Conservation (phyloP, 371 early-diverging fungal species). For the Rhizomucor miehei region DNA sequence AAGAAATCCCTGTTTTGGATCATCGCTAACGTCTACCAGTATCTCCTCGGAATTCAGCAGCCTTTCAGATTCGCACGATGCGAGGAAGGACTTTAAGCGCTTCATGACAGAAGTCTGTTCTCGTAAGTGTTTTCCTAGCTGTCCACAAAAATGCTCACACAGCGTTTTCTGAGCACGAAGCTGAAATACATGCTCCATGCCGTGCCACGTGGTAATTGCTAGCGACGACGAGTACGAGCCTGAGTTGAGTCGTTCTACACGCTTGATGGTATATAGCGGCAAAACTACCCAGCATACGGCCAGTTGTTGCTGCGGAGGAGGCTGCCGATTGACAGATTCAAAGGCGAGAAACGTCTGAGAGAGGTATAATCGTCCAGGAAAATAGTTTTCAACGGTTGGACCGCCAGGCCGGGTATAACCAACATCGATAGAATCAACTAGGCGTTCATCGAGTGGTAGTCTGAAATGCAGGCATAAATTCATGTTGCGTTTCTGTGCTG, state of each 20-base stretch:
- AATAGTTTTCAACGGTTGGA: slow-evolving; percentile 12
- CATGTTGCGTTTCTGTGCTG: slow-evolving; percentile 75
- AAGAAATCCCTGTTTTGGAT: slow-evolving; percentile 60
- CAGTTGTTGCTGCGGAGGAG: slow-evolving; percentile 40
- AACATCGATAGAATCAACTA: slow-evolving; percentile 55
- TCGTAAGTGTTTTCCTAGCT: slow-evolving; percentile 46
- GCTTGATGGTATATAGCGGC: slow-evolving; percentile 86
- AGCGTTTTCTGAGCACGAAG: slow-evolving; percentile 50
- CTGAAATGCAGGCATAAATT: slow-evolving; percentile 70
- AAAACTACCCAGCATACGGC: slow-evolving; percentile 68
- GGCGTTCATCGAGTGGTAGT: slow-evolving; percentile 62
- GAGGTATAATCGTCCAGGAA: slow-evolving; percentile 71
- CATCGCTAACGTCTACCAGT: slow-evolving; percentile 44
- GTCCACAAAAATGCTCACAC: slow-evolving; percentile 56
- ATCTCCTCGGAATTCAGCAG: slow-evolving; percentile 36
- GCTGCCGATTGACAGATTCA: slow-evolving; percentile 56
- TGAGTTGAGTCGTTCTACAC: slow-evolving; percentile 79
- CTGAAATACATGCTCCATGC: slow-evolving; percentile 56
- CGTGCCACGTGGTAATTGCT: slow-evolving; percentile 58
- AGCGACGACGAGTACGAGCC: slow-evolving; percentile 37
- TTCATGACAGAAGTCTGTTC: slow-evolving; percentile 70
- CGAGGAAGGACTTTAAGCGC: slow-evolving; percentile 73
- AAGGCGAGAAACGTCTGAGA: slow-evolving; percentile 84
- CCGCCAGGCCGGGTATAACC: slow-evolving; percentile 38
- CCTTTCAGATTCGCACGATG: slow-evolving; percentile 74